These are phyloP conservation scores for Trichoderma sp. DNA, from an alignment of 2,329 filamentous ascomycete genomes.

Conservation along the genomic window DNA sequence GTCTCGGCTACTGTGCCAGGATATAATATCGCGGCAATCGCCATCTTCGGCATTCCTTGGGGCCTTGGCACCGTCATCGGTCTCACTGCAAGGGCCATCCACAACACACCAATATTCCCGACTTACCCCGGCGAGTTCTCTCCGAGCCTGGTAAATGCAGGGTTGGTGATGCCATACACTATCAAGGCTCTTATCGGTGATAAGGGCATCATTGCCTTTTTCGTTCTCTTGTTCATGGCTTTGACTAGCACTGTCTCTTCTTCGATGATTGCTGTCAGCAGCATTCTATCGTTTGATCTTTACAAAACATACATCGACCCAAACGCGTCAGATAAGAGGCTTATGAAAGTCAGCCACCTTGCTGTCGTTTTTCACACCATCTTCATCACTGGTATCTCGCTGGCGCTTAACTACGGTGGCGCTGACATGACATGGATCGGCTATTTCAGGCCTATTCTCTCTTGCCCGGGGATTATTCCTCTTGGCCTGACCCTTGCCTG, in stretches of 20 bases:
- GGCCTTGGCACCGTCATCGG: slow-evolving; percentile 18
- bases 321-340: slow-evolving; percentile 9
- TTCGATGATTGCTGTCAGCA: slow-evolving; percentile 19
- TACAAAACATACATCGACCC: slow-evolving; percentile 19
- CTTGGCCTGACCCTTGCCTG: slow-evolving; percentile 11
- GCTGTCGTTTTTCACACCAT: slow-evolving; percentile 12
- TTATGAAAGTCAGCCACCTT: slow-evolving; percentile 15
- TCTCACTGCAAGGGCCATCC: slow-evolving; percentile 16
- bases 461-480: slow-evolving; percentile 16
- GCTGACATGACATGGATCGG: slow-evolving; percentile 19
- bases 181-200: slow-evolving; percentile 17
- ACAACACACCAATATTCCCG: slow-evolving; percentile 14
- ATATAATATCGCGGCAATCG: slow-evolving; percentile 12
- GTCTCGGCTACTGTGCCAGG: slow-evolving; percentile 15
- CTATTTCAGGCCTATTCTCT: slow-evolving; percentile 19
- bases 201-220: slow-evolving; percentile 14
- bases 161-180: slow-evolving; percentile 15
- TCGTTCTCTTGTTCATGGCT: slow-evolving; percentile 18
- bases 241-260: slow-evolving; percentile 15
- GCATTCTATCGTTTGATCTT: slow-evolving; percentile 14
- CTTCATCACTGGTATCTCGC: slow-evolving; percentile 16
- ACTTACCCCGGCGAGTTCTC: slow-evolving; percentile 14
- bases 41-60: slow-evolving; percentile 19
- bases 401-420: slow-evolving; percentile 18
- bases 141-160: slow-evolving; percentile 10